Conservation (phyloP, 495 filamentous ascomycete species). For the Annulohypoxylon stygium region DNA sequence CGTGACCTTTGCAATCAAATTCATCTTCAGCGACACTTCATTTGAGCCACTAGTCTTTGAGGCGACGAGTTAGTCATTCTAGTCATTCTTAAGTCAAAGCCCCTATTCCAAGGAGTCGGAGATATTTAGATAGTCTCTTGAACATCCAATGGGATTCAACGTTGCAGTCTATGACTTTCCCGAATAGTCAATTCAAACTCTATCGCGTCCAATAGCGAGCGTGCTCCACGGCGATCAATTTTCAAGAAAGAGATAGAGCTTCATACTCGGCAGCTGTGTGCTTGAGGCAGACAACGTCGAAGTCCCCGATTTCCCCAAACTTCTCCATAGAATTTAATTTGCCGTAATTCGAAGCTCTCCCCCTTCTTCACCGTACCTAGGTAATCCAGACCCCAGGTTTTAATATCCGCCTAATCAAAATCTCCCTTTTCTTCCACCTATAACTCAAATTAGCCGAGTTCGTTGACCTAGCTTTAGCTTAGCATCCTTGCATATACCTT, state of each 20-base stretch:
- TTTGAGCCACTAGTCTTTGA: too few species aligned
- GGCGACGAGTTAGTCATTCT: not conserved
- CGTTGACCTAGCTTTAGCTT: conserved; percentile 8
- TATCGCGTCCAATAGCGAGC: conserved; percentile 5
- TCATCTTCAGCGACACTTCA: not conserved
- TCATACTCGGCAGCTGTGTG: not conserved
- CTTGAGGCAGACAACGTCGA: not conserved
- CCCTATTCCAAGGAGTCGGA: not conserved
- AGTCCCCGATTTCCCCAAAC: conserved; percentile 18
- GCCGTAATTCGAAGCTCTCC: conserved; percentile 25
- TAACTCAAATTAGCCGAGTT: conserved; percentile 42
- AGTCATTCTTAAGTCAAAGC: not conserved
- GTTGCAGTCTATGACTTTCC: conserved; percentile 8
- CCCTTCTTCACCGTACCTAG: not conserved
- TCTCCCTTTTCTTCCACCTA: conserved; percentile 36
- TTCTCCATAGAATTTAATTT: conserved; percentile 18
- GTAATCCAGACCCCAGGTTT: conserved; percentile 41
- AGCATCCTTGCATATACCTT: conserved; percentile 23
- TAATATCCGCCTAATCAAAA: conserved; percentile 48
- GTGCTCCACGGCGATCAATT: not conserved
- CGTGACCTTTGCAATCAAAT: not conserved
- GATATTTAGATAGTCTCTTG: not conserved
- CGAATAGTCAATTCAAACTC: conserved; percentile 11
- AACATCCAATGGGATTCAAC: conserved; percentile 14
- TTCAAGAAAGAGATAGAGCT: not conserved